These are phyloP conservation scores for Hemisphaericaspora xylanilytica DNA, from an alignment of 1,139 yeast species.

Conservation along the genomic window DNA sequence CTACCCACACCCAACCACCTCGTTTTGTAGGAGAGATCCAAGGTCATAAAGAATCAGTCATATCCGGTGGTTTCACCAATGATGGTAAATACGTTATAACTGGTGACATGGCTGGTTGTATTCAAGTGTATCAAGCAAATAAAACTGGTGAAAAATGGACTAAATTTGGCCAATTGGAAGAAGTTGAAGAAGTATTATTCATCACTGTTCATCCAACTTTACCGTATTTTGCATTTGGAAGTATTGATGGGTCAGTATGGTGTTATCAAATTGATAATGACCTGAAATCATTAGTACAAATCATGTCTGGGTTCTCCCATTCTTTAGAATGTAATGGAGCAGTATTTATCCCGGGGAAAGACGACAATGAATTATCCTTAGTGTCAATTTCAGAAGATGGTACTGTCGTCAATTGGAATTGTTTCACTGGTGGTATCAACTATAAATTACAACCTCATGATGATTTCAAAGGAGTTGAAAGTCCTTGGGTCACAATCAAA, in stretches of 20 bases:
- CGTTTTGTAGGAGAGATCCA: slow-evolving; percentile 68
- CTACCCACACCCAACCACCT: slow-evolving; percentile 83
- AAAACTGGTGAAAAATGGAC: slow-evolving; percentile 85
- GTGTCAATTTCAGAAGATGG: slow-evolving; percentile 89
- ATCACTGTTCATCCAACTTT: slow-evolving; percentile 69
- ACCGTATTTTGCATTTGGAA: slow-evolving; percentile 91
- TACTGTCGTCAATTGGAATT: slow-evolving; percentile 84
- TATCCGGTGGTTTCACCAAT: slow-evolving; percentile 75
- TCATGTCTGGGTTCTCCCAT: slow-evolving; percentile 81
- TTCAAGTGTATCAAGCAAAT: slow-evolving; percentile 67
- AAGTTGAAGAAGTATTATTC: slow-evolving; percentile 80
- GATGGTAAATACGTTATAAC: slow-evolving; percentile 82
- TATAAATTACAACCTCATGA: slow-evolving; percentile 62
- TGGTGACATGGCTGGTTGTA: slow-evolving; percentile 92
- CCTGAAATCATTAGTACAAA: slow-evolving; percentile 55
- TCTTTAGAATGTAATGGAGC: slow-evolving; percentile 79
- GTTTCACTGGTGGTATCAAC: slow-evolving; percentile 67
- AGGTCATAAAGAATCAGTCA: slow-evolving; percentile 86
- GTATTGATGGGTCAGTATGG: slow-evolving; percentile 92
- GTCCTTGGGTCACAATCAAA: slow-evolving; percentile 83
- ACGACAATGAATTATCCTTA: slow-evolving; percentile 59
- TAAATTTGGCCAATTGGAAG: slow-evolving; percentile 68
- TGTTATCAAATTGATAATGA: slow-evolving; percentile 70
- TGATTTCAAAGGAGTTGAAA: slow-evolving; percentile 66
- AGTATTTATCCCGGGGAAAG: slow-evolving; percentile 61